These are phyloP conservation scores for Capsicum baccatum DNA, from an alignment of 257 asterid species.

Conservation along the genomic window DNA sequence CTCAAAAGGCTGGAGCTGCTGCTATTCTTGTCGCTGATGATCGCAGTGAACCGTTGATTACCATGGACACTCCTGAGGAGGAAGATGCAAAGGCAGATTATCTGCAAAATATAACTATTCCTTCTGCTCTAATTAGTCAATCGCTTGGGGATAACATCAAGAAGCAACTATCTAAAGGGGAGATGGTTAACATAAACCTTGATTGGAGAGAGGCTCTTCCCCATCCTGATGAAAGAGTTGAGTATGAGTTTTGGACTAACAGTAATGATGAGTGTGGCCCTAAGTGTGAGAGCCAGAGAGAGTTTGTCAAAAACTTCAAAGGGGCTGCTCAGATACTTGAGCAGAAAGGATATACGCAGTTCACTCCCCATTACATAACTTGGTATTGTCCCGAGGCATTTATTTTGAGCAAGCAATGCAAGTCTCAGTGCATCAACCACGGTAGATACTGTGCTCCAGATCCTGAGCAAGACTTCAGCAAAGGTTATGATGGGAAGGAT, in stretches of 20 bases:
- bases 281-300: slow-evolving; percentile 85
- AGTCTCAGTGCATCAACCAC: slow-evolving; percentile 53
- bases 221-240: slow-evolving; percentile 95
- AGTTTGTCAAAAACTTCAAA: slow-evolving; percentile 73
- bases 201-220: slow-evolving; percentile 99
- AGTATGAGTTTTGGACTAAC: slow-evolving; percentile 92
- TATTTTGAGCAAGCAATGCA: slow-evolving; percentile 50
- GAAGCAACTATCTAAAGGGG: slow-evolving; percentile 63
- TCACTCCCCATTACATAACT: slow-evolving; percentile 57
- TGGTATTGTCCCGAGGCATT: slow-evolving; percentile 55
- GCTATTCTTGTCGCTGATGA: slow-evolving; percentile 93
- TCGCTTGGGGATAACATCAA: slow-evolving; percentile 82
- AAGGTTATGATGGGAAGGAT: slow-evolving; percentile 56
- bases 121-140: slow-evolving; percentile 85
- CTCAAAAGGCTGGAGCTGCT: slow-evolving; percentile 95
- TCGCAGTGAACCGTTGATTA: slow-evolving; percentile 74
- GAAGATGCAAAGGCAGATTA: slow-evolving; percentile 65
- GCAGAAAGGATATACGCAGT: slow-evolving; percentile 84
- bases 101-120: slow-evolving; percentile 77
- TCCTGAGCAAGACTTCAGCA: slow-evolving; percentile 53
- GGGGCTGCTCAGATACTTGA: slow-evolving; percentile 97
- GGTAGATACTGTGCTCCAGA: slow-evolving; percentile 60
- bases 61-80: slow-evolving; percentile 94
- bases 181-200: slow-evolving; percentile 77
- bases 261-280: slow-evolving; percentile 93